Base-by-base conservation (phyloP, 2,329 filamentous ascomycete genomes). In the Diaporthe sp. region DNA sequence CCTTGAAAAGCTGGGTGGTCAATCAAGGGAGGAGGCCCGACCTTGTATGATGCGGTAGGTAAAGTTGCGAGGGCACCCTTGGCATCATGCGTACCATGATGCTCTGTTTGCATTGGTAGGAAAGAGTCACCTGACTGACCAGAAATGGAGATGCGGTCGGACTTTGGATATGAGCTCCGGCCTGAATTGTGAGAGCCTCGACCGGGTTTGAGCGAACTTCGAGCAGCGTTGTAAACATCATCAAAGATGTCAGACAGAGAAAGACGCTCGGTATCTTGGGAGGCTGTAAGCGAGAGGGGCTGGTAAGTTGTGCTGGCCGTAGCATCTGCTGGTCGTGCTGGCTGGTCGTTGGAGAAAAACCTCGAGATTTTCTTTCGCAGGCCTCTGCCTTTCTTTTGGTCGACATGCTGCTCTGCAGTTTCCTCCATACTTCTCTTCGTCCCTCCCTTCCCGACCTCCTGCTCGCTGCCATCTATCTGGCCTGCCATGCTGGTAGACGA, bases 191-290 rank as follows among this genome's bases (percentile, higher is more conserved):
- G 51, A n/a, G 73, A 75, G 49, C 62, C 46, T 9, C 42, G 61
- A 28, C 34, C 69, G 19, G 69, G 37, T 19, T 34, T 51, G 31
- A 55, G 25, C 13, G 75, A 62, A 34, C 51, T 31, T 25, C 61
- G 57, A 59, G 73, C 31, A 31, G 73, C 75, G 37, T 59, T 71
- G 55, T 53, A 70, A 8, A 77, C 59, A 15, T 71, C 70, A 67
- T 77, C 75, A 31, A 77, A 75, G 3, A 77, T 73, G 22, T 73
- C 75, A 10, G 75, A 75, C 55, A 77, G 73, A 25, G 69, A 73
- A 37, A 53, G 59, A 19, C 44, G 19, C 42, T 75, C 55, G 17
- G 73, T 37, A 17, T 77, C 69, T 34, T 69, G 75, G 31, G 75
- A 75, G 22, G 58, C 46, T 13, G n/a, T 49, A 42, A 77, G 59